Conservation (phyloP, 345 rosid genomes). For the Cardiospermum halicacabum region DNA sequence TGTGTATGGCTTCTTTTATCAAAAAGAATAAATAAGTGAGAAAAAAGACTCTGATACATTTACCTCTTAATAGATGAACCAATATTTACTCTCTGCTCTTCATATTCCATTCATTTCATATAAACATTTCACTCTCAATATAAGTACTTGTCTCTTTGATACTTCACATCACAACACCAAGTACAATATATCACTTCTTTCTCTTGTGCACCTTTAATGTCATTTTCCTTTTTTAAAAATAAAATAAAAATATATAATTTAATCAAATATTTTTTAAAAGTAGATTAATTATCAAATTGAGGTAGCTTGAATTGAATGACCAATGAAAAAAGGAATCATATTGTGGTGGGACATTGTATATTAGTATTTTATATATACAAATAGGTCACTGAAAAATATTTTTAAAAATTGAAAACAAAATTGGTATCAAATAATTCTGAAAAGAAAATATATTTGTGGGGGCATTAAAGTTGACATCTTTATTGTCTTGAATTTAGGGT, state of each 20-base stretch:
- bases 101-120: not conserved
- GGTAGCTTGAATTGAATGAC: constrained; percentile 10
- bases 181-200: not conserved
- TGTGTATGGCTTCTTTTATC: not conserved
- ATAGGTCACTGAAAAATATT: not conserved
- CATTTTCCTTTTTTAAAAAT: too few species aligned
- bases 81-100: not conserved
- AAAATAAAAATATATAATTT: too few species aligned
- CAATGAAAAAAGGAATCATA: constrained; percentile 15
- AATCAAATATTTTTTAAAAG: too few species aligned
- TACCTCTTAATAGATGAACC: not conserved
- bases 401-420: not conserved
- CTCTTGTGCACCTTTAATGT: not conserved
- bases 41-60: not conserved
- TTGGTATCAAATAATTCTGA: not conserved
- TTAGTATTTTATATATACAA: not conserved
- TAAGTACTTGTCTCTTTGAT: not conserved
- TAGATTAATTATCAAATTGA: too few species aligned
- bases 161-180: constrained; percentile 1
- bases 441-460: not conserved
- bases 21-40: not conserved
- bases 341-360: constrained; percentile 22
- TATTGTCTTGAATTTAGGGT: constrained; percentile 13
- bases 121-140: not conserved
- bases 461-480: constrained; percentile 22